These are phyloP conservation scores for Akanthomyces dipterigenus DNA, from an alignment of 2,329 filamentous ascomycete genomes.

Conservation along the genomic window DNA sequence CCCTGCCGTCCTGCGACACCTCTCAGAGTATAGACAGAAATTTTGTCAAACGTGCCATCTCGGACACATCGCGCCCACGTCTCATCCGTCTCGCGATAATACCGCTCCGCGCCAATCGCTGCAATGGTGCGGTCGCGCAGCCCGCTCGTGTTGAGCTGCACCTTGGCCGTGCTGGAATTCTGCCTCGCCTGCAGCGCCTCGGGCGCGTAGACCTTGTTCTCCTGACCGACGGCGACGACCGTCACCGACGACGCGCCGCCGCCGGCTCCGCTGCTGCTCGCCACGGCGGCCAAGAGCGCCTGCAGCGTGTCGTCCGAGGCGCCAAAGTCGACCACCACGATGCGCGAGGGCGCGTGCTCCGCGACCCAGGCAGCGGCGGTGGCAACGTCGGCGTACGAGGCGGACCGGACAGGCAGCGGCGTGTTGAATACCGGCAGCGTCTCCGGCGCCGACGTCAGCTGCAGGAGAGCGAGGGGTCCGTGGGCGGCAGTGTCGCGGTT, in stretches of 20 bases:
- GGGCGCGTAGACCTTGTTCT: neutral
- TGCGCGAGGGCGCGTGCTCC: conserved; percentile 8
- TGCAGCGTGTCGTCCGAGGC: conserved; percentile 3
- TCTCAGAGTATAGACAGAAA: neutral
- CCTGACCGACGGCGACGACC: neutral
- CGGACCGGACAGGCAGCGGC: conserved; percentile 9
- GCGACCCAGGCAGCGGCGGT: conserved; percentile 14
- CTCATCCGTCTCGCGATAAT: neutral
- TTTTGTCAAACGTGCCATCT: neutral
- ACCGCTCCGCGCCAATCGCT: neutral
- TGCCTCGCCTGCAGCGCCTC: neutral
- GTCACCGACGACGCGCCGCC: neutral
- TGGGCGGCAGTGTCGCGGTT: conserved; percentile 8
- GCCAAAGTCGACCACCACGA: conserved; percentile 19
- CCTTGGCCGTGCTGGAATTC: neutral
- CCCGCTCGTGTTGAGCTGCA: conserved; percentile 4
- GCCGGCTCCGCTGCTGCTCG: too few species aligned
- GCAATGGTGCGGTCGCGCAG: neutral
- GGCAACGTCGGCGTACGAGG: conserved; percentile 9
- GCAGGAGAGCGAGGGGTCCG: conserved; percentile 20
- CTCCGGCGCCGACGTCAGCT: conserved; percentile 20
- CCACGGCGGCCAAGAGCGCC: neutral
- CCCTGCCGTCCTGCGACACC: neutral
- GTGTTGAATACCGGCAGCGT: conserved; percentile 1
- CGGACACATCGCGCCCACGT: neutral